Base-by-base conservation (phyloP, 1,139 yeast species). In the Debaryomycetaceae sp. region DNA sequence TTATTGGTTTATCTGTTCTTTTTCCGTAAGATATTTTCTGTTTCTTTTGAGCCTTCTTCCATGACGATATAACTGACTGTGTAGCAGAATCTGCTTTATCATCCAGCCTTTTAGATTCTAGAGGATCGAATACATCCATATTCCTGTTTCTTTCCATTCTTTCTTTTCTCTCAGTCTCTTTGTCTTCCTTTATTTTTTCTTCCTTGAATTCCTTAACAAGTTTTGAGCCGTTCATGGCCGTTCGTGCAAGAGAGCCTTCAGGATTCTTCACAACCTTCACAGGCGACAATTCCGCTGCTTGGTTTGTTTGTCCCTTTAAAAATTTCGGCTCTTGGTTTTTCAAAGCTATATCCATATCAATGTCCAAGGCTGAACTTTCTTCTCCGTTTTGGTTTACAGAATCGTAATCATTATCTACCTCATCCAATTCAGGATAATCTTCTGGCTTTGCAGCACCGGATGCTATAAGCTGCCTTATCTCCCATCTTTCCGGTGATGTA, bases 401-500 rank as follows among this genome's bases (percentile, higher is more conserved):
- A 2, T 29, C 28, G 3, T 34, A 6, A 1, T 62, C 63, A 44
- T 61, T 65, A 30, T 79, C 85, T 2, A 44, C 47, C 2, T 47
- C 58, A 30, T 53, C 51, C 1, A 84, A 59, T 39, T 83, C 94
- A 1, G 92, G 92, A 51, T 82, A 82, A 44, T 84, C 92, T 9
- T 80, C 73, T 0, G 83, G 78, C 2, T 81, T 71, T 0, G 80
- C 79, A 0, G 78, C 92, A 2, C 95, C 95, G 3, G 94, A 80
- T 0, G 94, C 85, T 29, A 85, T 83, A 28, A 87, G 66, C 53
- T 91, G 97, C 28, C 87, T 70, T 38, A 87, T 74, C 53, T 91
- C 97, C 96, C 96, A 91, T 42, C 91, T 65, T 58, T 91, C 98
- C 1, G 95, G 95, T 0, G 95, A 84, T 0, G 94, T 83, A 30